Evolutionary conservation across 1,139 yeast genomes (phyloP), one percentile per base, ranked within the genome.

Genomic region (Hansenula anomala): DNA sequence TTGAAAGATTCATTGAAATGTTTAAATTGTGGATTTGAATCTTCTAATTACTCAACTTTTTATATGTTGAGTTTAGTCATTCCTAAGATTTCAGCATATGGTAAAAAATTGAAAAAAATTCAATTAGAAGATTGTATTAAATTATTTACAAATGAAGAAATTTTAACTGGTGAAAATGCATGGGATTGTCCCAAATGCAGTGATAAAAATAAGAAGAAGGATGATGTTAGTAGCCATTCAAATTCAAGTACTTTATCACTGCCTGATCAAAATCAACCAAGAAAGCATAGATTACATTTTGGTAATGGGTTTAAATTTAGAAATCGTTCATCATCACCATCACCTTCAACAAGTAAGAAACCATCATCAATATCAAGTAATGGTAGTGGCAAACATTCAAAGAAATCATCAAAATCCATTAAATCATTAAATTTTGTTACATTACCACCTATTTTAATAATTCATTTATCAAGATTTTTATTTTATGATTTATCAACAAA

Each of bases 141-240:
- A 33, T 72, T 80, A 56, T 83, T 78, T 55, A 80, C 84, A 1
- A 74, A 74, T 44, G 86, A 83, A 43, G 94, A 84, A 57, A 59
- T 79, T 1, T 60, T 84, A 38, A 71, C 76, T 11, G 88, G 85
- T 15, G 89, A 82, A 24, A 81, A 84, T 58, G 83, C 86, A 9
- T 84, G 94, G 94, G 70, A 75, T 45, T 84, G 94, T 61, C 87
- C 92, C 2, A 71, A 71, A 39, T 84, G 94, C 63, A 67, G 72
- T 33, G 64, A 67, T 15, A 12, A 18, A 7, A 9, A n/a, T 19
- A 30, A 30, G 17, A 22, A n/a, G n/a, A n/a, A n/a, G n/a, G n/a
- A n/a, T n/a, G n/a, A n/a, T n/a, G n/a, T n/a, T n/a, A n/a, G n/a
- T n/a, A n/a, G n/a, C n/a, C n/a, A n/a, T 25, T 24, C 33, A 26